Base-by-base conservation (phyloP, 1,284 basidiomycete species). In the Apiotrichum sp. region DNA sequence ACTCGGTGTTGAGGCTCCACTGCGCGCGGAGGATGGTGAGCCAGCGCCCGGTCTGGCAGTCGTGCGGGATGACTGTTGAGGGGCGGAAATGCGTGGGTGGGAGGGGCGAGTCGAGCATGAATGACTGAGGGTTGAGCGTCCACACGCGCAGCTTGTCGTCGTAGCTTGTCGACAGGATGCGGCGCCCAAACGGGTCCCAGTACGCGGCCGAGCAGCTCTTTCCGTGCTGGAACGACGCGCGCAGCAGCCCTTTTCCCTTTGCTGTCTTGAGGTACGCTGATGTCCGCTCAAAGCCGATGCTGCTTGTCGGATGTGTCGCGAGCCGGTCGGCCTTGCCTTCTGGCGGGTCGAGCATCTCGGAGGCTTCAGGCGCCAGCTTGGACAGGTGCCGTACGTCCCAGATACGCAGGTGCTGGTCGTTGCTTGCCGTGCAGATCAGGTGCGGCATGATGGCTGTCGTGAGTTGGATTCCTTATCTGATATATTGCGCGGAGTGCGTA, bases 11-110 rank as follows among this genome's bases (percentile, higher is more conserved):
- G 38, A 67, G 48, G 6, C 68, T 70, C 78, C 78, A 80, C 52
- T 77, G 75, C 1, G 79, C 78, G 22, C 78, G 73, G 39, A 80
- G 67, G 50, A 79, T 78, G 13, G 77, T 77, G 7, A 78, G 67
- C 73, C 77, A 78, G 39, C 77, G 65, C 1, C 78, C 78, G 5
- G 77, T 78, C 55, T 80, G 78, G 62, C 75, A 77, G 64, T 79
- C 75, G 66, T 80, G 78, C 14, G 60, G 59, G 35, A 77, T 62
- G 4, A 57, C 50, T 29, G 57, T 64, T 39, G 61, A 46, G 1
- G 72, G 70, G 40, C 68, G 59, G 64, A 76, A 76, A 33, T 68
- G 62, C 3, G 53, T 47, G 5, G 61, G 45, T 2, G 69, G 50
- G 5, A 75, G 50, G 5, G 69, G 68, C 8, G 57, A 42, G 35